phyloP scores from a whole-genome alignment of 805 yeast genomes.

The Ogataea angusta region DNA sequence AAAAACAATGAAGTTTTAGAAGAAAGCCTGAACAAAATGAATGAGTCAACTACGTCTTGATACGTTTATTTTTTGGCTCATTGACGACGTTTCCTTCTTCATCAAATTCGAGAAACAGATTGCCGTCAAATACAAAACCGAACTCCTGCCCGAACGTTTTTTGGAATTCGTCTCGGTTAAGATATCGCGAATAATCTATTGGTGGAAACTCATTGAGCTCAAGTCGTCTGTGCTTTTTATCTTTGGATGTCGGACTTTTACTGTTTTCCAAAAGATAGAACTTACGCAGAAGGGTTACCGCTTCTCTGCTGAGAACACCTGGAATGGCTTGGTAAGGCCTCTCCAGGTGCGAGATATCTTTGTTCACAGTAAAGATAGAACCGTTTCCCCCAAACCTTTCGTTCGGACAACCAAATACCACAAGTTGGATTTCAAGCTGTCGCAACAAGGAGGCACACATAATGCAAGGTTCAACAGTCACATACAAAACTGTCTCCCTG shows the following conservation, averaged over 20 bases:
- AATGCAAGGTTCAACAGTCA: slow-evolving; percentile 96
- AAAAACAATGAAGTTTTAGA: slow-evolving; percentile 27
- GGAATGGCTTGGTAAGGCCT: slow-evolving; percentile 59
- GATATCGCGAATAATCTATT: slow-evolving; percentile 52
- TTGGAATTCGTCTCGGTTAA: slow-evolving; percentile 49
- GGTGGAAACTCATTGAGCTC: slow-evolving; percentile 57
- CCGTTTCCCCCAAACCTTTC: slow-evolving; percentile 98
- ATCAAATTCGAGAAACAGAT: slow-evolving; percentile 26
- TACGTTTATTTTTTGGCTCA: slow-evolving; percentile 5
- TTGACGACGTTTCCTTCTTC: slow-evolving; percentile 14
- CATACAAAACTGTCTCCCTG: slow-evolving; percentile 66
- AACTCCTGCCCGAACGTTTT: slow-evolving; percentile 45
- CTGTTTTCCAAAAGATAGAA: slow-evolving; percentile 86
- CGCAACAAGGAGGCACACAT: slow-evolving; percentile 95
- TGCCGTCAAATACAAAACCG: slow-evolving; percentile 23
- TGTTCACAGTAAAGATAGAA: slow-evolving; percentile 63
- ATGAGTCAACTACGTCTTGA: slow-evolving; percentile 8
- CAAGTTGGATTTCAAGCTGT: slow-evolving; percentile 70
- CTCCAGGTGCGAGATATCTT: slow-evolving; percentile 35
- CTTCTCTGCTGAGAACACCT: slow-evolving; percentile 77
- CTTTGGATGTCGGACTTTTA: slow-evolving; percentile 77
- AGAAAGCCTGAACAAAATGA: slow-evolving; percentile 21
- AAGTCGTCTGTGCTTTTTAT: slow-evolving; percentile 64
- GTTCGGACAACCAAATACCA: slow-evolving; percentile 89
- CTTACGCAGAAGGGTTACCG: slow-evolving; percentile 72